Conservation (phyloP, 1,139 yeast genomes). For the Pichia sp. region DNA sequence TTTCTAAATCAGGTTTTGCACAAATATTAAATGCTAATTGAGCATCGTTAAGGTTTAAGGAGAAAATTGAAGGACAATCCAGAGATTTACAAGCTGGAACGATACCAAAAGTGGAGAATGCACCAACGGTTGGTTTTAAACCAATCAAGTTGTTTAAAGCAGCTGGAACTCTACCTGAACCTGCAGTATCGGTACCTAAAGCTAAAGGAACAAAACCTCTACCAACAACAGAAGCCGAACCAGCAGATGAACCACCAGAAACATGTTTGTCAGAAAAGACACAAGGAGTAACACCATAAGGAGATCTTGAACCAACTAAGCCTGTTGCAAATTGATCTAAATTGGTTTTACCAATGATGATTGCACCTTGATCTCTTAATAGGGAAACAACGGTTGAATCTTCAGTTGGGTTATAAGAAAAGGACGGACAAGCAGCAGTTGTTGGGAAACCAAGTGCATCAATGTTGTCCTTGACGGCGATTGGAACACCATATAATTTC, state of each 20-base stretch:
- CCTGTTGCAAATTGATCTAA: conserved; percentile 97
- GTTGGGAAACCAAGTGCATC: conserved; percentile 78
- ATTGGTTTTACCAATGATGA: conserved; percentile 86
- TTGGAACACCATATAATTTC: conserved; percentile 85
- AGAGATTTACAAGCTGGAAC: conserved; percentile 96
- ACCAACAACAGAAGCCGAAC: conserved; percentile 88
- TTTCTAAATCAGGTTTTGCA: conserved; percentile 64
- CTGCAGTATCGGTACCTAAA: conserved; percentile 97
- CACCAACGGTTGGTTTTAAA: conserved; percentile 86
- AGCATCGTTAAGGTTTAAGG: conserved; percentile 75
- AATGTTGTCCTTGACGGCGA: conserved; percentile 90
- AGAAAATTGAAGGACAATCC: conserved; percentile 84
- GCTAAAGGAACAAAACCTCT: conserved; percentile 84
- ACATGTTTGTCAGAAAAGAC: conserved; percentile 73
- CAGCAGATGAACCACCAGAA: conserved; percentile 92
- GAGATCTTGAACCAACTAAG: conserved; percentile 88
- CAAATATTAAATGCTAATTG: conserved; percentile 64
- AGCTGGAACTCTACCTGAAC: conserved; percentile 98
- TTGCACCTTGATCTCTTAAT: conserved; percentile 80
- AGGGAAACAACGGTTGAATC: conserved; percentile 72
- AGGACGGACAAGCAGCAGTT: conserved; percentile 94
- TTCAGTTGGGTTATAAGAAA: conserved; percentile 52
- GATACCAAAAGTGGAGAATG: conserved; percentile 77
- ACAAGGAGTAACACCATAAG: conserved; percentile 82
- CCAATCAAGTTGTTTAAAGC: conserved; percentile 87